phyloP scores from a whole-genome alignment of 2,329 filamentous ascomycete species.

The Aspergillus transmontanensis region DNA sequence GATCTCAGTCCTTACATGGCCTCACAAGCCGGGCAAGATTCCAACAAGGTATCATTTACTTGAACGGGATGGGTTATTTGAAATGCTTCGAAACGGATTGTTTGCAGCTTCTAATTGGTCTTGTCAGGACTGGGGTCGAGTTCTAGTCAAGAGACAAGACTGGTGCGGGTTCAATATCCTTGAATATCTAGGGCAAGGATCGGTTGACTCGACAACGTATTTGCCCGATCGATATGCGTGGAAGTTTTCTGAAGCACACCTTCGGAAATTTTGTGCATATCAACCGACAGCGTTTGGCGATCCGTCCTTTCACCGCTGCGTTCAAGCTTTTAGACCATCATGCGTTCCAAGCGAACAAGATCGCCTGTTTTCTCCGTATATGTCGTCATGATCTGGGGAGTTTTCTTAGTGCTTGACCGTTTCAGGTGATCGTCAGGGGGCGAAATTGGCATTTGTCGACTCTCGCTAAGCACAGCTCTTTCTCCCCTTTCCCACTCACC shows the following conservation, averaged over 20 bases:
- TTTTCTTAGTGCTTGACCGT: neutral
- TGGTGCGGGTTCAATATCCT: neutral
- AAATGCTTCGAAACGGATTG: neutral
- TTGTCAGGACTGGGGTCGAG: neutral
- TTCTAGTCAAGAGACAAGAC: neutral
- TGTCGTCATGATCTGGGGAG: neutral
- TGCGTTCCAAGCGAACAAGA: neutral
- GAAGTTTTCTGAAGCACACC: no score
- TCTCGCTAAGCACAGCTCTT: neutral
- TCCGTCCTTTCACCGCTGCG: neutral
- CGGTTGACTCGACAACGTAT: neutral
- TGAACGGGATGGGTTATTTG: neutral
- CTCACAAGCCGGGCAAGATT: neutral
- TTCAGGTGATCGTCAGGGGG: conserved; percentile 1
- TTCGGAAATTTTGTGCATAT: neutral
- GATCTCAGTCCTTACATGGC: neutral
- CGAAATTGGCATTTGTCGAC: neutral
- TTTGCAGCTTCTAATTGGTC: neutral
- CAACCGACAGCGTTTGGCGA: neutral
- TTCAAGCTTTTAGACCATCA: neutral
- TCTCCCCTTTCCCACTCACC: neutral
- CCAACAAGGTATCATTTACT: neutral
- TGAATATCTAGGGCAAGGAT: neutral
- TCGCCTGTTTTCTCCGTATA: no score
- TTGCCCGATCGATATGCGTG: neutral